Percentiles rank a stretch among this genome's conserved stretches.
phyloP scores from a whole-genome alignment of 495 filamentous ascomycete genomes.

The Cudoniella acicularis region DNA sequence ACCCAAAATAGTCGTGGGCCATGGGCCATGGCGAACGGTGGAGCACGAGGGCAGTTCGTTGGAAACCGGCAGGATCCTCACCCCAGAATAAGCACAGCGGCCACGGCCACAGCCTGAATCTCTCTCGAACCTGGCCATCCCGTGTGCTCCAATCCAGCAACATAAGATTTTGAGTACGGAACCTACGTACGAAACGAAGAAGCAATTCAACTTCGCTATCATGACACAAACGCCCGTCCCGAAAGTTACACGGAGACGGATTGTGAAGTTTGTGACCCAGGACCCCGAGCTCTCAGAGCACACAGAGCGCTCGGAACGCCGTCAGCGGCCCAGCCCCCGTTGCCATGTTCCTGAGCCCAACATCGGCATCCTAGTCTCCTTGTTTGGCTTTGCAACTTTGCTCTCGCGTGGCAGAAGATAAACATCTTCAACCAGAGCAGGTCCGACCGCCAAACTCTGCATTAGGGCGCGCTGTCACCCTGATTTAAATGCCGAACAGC shows the following conservation, averaged over 20 bases:
- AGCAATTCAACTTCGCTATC: background rate
- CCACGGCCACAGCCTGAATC: background rate
- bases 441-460: background rate
- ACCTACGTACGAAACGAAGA: conserved; percentile 4
- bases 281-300: background rate
- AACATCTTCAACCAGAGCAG: background rate
- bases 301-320: background rate
- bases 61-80: background rate
- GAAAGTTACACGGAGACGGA: conserved; percentile 4
- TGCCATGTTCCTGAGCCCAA: background rate
- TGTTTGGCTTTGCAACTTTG: background rate
- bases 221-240: conserved; percentile 8
- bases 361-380: background rate
- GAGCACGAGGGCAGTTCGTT: background rate
- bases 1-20: background rate
- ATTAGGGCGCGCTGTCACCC: background rate
- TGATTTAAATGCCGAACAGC: conserved; percentile 2
- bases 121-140: background rate
- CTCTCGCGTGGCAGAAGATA: background rate
- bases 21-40: background rate
- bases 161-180: background rate
- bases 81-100: background rate
- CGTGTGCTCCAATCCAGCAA: no score
- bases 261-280: no score
- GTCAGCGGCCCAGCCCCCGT: background rate